These are phyloP conservation scores for Xylariaceae sp. DNA, from an alignment of 2,329 filamentous ascomycete species.

Conservation along the genomic window DNA sequence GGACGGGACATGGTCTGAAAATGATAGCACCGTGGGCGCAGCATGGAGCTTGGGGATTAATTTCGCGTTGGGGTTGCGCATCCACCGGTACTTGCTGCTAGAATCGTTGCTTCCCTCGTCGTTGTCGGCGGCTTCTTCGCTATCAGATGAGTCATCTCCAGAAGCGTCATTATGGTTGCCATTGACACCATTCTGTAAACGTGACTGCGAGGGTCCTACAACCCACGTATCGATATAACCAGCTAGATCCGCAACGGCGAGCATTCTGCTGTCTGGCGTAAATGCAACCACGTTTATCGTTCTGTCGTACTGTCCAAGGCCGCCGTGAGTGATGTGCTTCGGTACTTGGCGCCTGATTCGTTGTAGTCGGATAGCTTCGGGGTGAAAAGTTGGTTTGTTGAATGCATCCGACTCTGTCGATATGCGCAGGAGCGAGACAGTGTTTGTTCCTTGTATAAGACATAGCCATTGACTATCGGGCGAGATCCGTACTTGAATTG, in stretches of 20 bases:
- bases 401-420: constrained; percentile 22
- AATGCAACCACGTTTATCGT: constrained; percentile 69
- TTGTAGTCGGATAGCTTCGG: constrained; percentile 39
- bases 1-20: constrained; percentile 44
- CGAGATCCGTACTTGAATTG: constrained; percentile 61
- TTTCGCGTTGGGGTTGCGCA: constrained; percentile 60
- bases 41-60: constrained; percentile 62
- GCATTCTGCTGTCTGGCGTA: constrained; percentile 68
- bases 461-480: constrained; percentile 64
- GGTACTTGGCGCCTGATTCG: constrained; percentile 48
- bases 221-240: constrained; percentile 87
- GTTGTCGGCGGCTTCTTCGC: constrained; percentile 30
- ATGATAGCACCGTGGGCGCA: constrained; percentile 60
- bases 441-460: constrained; percentile 54
- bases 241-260: constrained; percentile 73
- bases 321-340: constrained; percentile 52
- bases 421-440: constrained; percentile 46
- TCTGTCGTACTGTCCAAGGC: constrained; percentile 68
- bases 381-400: constrained; percentile 32
- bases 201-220: constrained; percentile 47
- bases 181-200: constrained; percentile 21
- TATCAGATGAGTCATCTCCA: constrained; percentile 27
- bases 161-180: constrained; percentile 24
- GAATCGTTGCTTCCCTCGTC: constrained; percentile 33
- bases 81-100: constrained; percentile 59